Percentiles rank a stretch among this genome's conserved stretches.
These are phyloP conservation scores for Eucalyptus sp. DNA, from an alignment of 345 rosid genomes.

Conservation along the genomic window DNA sequence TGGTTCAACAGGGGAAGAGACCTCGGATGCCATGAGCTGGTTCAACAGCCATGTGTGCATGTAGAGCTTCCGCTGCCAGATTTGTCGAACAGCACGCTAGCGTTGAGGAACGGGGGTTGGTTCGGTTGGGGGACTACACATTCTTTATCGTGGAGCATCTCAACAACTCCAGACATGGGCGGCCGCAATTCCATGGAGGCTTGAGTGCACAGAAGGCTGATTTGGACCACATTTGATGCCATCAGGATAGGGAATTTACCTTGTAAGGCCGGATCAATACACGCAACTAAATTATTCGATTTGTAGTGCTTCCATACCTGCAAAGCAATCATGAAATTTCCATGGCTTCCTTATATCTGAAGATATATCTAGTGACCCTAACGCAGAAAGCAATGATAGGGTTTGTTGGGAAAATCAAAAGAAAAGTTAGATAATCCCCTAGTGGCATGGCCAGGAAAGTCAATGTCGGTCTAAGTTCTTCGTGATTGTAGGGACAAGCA, in stretches of 20 bases:
- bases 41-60: not conserved
- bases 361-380: not conserved
- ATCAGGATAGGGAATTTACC: slow-evolving; percentile 17
- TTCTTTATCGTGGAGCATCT: slow-evolving; percentile 29
- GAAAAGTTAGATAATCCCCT: not conserved
- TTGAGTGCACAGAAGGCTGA: slow-evolving; percentile 77
- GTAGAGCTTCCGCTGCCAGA: not conserved
- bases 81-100: slow-evolving; percentile 32
- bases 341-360: not conserved
- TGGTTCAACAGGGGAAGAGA: no score
- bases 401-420: not conserved
- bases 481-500: not conserved
- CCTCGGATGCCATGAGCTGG: not conserved
- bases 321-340: not conserved
- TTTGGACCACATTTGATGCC: slow-evolving; percentile 40
- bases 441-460: not conserved
- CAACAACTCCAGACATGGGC: slow-evolving; percentile 38
- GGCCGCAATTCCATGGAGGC: slow-evolving; percentile 55
- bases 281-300: slow-evolving; percentile 6
- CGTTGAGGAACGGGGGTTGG: slow-evolving; percentile 77
- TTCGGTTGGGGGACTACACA: slow-evolving; percentile 28
- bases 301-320: slow-evolving; percentile 69
- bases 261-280: slow-evolving; percentile 28
- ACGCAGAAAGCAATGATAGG: not conserved
- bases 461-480: not conserved